Evolutionary conservation across 345 rosid genomes (phyloP), one percentile per base, ranked within the genome.

Genomic region (Schrenkiella parvula): DNA sequence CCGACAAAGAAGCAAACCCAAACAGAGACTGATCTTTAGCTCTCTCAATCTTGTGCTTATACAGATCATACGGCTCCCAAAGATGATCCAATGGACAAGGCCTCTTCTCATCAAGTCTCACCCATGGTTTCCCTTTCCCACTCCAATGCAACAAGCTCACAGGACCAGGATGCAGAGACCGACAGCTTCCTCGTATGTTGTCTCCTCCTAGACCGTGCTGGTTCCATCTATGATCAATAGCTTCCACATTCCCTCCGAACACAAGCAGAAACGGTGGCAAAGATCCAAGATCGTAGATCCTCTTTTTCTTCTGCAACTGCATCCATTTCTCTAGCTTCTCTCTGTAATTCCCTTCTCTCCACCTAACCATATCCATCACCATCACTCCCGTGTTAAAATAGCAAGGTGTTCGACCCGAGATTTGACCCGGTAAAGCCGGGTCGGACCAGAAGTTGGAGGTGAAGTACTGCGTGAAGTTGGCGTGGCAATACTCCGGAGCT

Each of bases 101-200:
- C 19, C 84, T 87, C 72, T 74, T 72, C 19, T 81, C 86, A 55
- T 95, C 98, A 4, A 95, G 87, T 23, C 99, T 78, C 1, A 79
- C 91, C 99, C 99, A 95, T 1, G 99, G 99, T 68, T 95, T 95
- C 62, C 99, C 99, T 78, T 95, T 91, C 2, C 99, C 99, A 54
- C 99, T 95, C 99, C 99, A 95, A 81, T 95, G 99, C 34, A 95
- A 73, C 85, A 95, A 78, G 47, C 99, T 95, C 31, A 90, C 98
- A 9, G 98, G 91, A 28, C 99, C 99, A 1, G 89, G 84, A 68
- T 95, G 99, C 70, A 95, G 47, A 0, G 84, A 63, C 75, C 99
- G 68, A 77, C 99, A 95, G 38, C 93, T 88, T 0, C 92, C 98
- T 66, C 87, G 85, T 65, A 95, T 79, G 46, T 95, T 95, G 78